Percentiles rank a stretch among this genome's conserved stretches.
These are phyloP conservation scores for Kodamaea alishanica DNA, from an alignment of 1,139 yeast species.

Conservation along the genomic window DNA sequence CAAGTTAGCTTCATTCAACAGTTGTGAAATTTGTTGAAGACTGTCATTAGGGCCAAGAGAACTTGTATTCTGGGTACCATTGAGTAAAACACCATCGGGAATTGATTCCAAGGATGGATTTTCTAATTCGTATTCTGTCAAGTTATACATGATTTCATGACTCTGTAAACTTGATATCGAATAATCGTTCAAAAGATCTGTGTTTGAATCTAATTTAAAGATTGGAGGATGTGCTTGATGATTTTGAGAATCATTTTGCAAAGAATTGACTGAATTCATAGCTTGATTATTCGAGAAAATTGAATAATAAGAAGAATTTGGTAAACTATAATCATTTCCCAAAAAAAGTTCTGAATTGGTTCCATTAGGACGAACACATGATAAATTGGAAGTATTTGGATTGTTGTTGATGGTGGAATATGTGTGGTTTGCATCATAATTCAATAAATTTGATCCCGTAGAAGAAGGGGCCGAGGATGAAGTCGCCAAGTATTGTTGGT, in stretches of 20 bases:
- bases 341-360: slow-evolving; percentile 10
- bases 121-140: slow-evolving; percentile 26
- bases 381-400: background rate
- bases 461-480: slow-evolving; percentile 2
- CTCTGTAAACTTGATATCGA: slow-evolving; percentile 10
- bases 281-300: slow-evolving; percentile 27
- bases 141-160: slow-evolving; percentile 23
- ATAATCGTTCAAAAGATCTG: slow-evolving; percentile 16
- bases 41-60: slow-evolving; percentile 6
- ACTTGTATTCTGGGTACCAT: slow-evolving; percentile 10
- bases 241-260: slow-evolving; percentile 12
- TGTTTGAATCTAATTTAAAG: slow-evolving; percentile 17
- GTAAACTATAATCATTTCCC: slow-evolving; percentile 14
- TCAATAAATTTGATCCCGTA: slow-evolving; percentile 4
- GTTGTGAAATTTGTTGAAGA: slow-evolving; percentile 3
- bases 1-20: slow-evolving; percentile 5
- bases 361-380: slow-evolving; percentile 2
- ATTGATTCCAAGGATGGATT: slow-evolving; percentile 29
- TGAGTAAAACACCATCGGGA: slow-evolving; percentile 13
- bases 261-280: slow-evolving; percentile 16
- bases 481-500: slow-evolving; percentile 3
- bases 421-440: slow-evolving; percentile 1
- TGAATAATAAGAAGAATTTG: slow-evolving; percentile 20
- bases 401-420: slow-evolving; percentile 1
- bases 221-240: slow-evolving; percentile 11